Percentiles rank a stretch among this genome's conserved stretches.
Evolutionary conservation across 805 yeast species (phyloP).

Genomic region (Starmerella riodocensis): DNA sequence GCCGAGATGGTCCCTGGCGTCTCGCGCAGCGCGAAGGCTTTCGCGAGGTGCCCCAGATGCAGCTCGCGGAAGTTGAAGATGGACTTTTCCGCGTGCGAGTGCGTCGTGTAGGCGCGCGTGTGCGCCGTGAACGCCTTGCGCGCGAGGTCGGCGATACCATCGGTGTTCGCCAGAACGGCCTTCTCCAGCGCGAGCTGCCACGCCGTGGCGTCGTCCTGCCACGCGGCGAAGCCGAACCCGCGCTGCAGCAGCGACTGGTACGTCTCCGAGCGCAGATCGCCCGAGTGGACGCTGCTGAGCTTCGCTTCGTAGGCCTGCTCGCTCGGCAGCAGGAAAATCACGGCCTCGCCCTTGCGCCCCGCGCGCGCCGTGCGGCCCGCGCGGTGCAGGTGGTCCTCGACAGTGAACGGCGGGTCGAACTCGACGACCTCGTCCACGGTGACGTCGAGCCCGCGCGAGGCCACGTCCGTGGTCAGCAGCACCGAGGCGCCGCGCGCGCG

Average conservation of each 20-base stretch:
- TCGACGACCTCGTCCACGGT: conserved; percentile 80
- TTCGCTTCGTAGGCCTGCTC: conserved; percentile 59
- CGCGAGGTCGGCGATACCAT: conserved; percentile 51
- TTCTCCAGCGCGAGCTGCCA: conserved; percentile 89
- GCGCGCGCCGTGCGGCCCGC: conserved; percentile 98
- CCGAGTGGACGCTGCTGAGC: conserved; percentile 44
- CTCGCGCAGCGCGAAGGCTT: conserved; percentile 86
- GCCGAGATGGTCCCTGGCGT: conserved; percentile 52
- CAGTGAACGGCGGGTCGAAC: conserved; percentile 86
- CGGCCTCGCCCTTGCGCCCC: conserved; percentile 71
- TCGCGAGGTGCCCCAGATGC: conserved; percentile 93
- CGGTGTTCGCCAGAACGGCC: conserved; percentile 55
- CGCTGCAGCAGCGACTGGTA: conserved; percentile 30
- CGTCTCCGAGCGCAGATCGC: conserved; percentile 37
- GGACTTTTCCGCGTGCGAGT: conserved; percentile 63
- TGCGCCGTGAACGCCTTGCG: conserved; percentile 76
- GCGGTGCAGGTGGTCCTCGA: conserved; percentile 91
- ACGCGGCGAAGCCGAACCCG: conserved; percentile 35
- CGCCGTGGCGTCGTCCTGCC: conserved; percentile 94
- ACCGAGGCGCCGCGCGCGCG: too few relatives aligned
- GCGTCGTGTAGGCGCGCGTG: conserved; percentile 91
- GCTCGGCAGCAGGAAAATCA: conserved; percentile 75
- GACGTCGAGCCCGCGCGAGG: conserved; percentile 89
- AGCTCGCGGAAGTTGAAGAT: conserved; percentile 68
- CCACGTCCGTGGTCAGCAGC: conserved; percentile 92